phyloP scores from a whole-genome alignment of 2,329 filamentous ascomycete species.

The Stagonosporopsis tanaceti region DNA sequence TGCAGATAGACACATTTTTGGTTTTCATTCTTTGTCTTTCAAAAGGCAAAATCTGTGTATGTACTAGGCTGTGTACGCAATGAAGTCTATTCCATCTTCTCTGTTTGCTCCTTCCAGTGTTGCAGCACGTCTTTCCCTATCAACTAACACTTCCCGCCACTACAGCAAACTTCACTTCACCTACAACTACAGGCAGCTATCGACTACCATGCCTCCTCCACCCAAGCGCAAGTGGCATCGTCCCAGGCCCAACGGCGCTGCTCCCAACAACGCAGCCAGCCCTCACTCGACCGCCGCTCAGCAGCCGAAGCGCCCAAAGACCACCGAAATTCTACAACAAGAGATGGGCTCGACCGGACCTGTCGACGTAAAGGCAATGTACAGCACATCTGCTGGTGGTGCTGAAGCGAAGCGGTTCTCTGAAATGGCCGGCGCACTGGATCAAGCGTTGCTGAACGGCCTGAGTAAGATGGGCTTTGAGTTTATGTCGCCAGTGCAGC shows the following conservation, averaged over 20 bases:
- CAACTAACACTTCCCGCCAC: slow-evolving; percentile 30
- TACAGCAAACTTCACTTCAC: slow-evolving; percentile 22
- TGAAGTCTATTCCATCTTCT: slow-evolving; percentile 36
- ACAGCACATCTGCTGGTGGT: slow-evolving; percentile 33
- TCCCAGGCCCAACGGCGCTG: slow-evolving; percentile 24
- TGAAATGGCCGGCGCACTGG: slow-evolving; percentile 36
- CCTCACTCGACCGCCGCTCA: slow-evolving; percentile 29
- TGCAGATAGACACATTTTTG: slow-evolving; percentile 15
- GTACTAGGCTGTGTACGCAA: slow-evolving; percentile 33
- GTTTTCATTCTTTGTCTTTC: slow-evolving; percentile 17
- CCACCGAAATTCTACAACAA: slow-evolving; percentile 21
- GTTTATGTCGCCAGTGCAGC: slow-evolving; percentile 63
- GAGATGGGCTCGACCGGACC: slow-evolving; percentile 16
- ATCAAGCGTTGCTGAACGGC: slow-evolving; percentile 39
- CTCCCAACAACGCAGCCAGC: slow-evolving; percentile 15
- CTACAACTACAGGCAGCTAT: slow-evolving; percentile 24
- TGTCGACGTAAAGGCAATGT: slow-evolving; percentile 36
- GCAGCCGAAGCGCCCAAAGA: slow-evolving; percentile 36
- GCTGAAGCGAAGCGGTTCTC: slow-evolving; percentile 37
- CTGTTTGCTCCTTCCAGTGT: slow-evolving; percentile 31
- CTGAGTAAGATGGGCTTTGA: slow-evolving; percentile 50
- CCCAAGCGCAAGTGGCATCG: slow-evolving; percentile 37
- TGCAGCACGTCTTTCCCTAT: slow-evolving; percentile 27
- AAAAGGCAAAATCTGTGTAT: slow-evolving; percentile 27
- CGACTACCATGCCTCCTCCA: slow-evolving; percentile 32